Percentiles rank a stretch among this genome's conserved stretches.
Evolutionary conservation across 2,329 filamentous ascomycete species (phyloP).

Genomic region (Rhinocladiella similis): DNA sequence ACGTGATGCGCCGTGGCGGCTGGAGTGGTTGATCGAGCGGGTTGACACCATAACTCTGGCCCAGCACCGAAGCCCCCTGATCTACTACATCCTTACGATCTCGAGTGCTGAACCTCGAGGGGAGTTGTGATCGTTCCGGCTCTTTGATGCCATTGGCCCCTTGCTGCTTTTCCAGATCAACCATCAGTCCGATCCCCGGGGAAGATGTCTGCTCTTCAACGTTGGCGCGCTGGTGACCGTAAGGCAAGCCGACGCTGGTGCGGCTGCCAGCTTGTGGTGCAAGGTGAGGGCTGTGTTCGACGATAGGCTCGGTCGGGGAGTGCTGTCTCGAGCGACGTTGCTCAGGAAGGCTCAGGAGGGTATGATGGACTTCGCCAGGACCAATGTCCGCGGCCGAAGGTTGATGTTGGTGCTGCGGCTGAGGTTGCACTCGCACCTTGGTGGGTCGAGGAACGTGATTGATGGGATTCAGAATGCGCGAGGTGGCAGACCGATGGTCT

Average conservation of each 20-base stretch:
- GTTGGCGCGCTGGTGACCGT: slow-evolving; percentile 41
- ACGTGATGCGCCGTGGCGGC: slow-evolving; percentile 28
- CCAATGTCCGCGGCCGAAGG: slow-evolving; percentile 34
- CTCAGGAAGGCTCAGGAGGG: slow-evolving; percentile 59
- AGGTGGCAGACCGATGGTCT: slow-evolving; percentile 39
- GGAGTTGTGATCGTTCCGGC: slow-evolving; percentile 17
- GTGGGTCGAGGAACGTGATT: slow-evolving; percentile 60
- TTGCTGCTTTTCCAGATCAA: slow-evolving; percentile 21
- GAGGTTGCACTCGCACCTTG: slow-evolving; percentile 42
- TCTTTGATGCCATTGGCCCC: slow-evolving; percentile 15
- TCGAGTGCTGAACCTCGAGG: slow-evolving; percentile 22
- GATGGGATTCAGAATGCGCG: slow-evolving; percentile 61
- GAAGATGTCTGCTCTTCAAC: slow-evolving; percentile 8
- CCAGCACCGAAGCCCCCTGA: slow-evolving; percentile 22
- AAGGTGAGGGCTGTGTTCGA: slow-evolving; percentile 44
- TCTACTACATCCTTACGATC: slow-evolving; percentile 13
- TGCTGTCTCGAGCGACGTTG: slow-evolving; percentile 56
- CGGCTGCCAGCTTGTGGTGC: slow-evolving; percentile 39
- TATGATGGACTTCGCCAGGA: slow-evolving; percentile 47
- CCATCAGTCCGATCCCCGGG: slow-evolving; percentile 17
- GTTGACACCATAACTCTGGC: slow-evolving; percentile 27
- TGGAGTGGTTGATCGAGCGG: slow-evolving; percentile 29
- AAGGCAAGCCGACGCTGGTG: slow-evolving; percentile 55
- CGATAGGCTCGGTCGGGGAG: slow-evolving; percentile 47
- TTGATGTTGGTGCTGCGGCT: slow-evolving; percentile 23